Evolutionary conservation across 169 alveolate genomes (phyloP).

Genomic region (Perkinsus chesapeaki): DNA sequence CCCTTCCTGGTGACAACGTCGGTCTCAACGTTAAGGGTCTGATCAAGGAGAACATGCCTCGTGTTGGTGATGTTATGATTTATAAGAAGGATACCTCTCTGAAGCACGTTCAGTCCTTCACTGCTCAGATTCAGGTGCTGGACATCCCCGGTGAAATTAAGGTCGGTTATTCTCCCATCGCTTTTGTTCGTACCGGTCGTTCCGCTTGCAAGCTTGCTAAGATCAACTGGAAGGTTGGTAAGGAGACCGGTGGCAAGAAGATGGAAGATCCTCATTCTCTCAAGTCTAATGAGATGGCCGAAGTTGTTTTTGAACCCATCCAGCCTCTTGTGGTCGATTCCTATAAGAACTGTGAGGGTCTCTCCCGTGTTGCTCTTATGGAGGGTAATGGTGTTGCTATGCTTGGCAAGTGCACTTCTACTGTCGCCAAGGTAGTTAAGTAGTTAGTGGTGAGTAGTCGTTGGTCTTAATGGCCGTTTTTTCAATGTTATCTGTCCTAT

Average conservation of each 20-base stretch:
- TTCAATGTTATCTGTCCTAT: neutral
- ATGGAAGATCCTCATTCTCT: constrained; percentile 89
- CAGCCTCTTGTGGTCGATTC: constrained; percentile 91
- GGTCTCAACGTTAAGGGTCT: constrained; percentile 94
- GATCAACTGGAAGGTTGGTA: constrained; percentile 84
- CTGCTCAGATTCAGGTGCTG: constrained; percentile 90
- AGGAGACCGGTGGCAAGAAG: constrained; percentile 80
- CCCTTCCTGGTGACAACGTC: constrained; percentile 97
- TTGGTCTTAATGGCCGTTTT: neutral
- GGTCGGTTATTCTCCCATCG: constrained; percentile 94
- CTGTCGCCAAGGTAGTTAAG: neutral
- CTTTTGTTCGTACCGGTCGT: constrained; percentile 97
- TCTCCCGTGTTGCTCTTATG: constrained; percentile 28
- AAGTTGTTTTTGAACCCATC: constrained; percentile 82
- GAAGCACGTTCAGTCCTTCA: constrained; percentile 82
- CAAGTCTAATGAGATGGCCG: constrained; percentile 91
- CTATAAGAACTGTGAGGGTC: constrained; percentile 76
- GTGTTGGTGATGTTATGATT: constrained; percentile 94
- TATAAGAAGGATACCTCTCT: constrained; percentile 93
- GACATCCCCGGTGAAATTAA: constrained; percentile 96
- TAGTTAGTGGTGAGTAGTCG: neutral
- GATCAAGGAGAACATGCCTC: constrained; percentile 86
- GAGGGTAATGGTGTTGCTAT: constrained; percentile 9
- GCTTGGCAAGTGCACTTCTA: constrained; percentile 7
- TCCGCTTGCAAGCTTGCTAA: constrained; percentile 93